phyloP scores from a whole-genome alignment of 768 basidiomycete genomes.

The Cyathus striatus region DNA sequence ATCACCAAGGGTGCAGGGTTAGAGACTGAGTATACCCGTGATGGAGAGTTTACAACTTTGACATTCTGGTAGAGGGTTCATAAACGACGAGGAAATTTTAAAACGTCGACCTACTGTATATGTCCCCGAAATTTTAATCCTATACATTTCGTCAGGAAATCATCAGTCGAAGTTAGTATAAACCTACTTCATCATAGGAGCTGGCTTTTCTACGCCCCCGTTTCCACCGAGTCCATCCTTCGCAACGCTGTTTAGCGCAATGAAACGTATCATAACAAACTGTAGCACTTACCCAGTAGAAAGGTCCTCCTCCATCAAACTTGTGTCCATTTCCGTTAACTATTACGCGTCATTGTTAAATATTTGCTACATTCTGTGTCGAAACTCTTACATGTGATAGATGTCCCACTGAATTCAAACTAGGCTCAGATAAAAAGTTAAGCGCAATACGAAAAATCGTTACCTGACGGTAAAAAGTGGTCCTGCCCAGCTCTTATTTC shows the following conservation, averaged over 20 bases:
- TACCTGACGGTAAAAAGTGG: constrained; percentile 51
- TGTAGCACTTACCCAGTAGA: constrained; percentile 28
- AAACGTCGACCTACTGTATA: constrained; percentile 20
- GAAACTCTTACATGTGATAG: constrained; percentile 44
- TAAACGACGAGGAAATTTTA: constrained; percentile 15
- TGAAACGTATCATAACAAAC: neutral
- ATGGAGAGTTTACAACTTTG: constrained; percentile 35
- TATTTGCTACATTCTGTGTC: neutral
- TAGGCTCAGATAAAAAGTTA: no score
- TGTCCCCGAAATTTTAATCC: constrained; percentile 33
- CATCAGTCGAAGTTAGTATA: no score
- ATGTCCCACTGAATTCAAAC: constrained; percentile 41
- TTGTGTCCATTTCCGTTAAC: constrained; percentile 37
- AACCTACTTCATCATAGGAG: constrained; percentile 39
- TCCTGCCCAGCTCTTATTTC: constrained; percentile 44
- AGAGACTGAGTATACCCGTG: constrained; percentile 30
- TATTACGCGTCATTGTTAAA: neutral
- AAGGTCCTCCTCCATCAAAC: constrained; percentile 38
- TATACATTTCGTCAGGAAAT: no score
- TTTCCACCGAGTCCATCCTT: constrained; percentile 35
- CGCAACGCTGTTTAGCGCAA: no score
- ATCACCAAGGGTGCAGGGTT: constrained; percentile 37
- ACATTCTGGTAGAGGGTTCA: no score
- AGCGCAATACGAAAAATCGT: no score
- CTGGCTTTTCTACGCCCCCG: constrained; percentile 33